These are phyloP conservation scores for Hymenoscyphus scutula DNA, from an alignment of 2,329 filamentous ascomycete species.

Conservation along the genomic window DNA sequence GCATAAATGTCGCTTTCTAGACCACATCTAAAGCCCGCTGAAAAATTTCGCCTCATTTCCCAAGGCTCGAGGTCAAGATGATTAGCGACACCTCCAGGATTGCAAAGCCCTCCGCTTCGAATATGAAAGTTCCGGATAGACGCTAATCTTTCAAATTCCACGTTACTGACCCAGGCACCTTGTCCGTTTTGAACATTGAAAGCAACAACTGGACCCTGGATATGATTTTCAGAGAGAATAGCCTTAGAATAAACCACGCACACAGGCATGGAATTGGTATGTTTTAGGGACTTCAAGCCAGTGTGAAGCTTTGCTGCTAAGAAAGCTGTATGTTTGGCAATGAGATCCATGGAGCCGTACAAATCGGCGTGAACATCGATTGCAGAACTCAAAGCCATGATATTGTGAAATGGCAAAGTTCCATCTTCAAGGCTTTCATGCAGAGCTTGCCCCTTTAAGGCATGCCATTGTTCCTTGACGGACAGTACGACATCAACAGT, in stretches of 20 bases:
- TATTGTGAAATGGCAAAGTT: conserved; percentile 85
- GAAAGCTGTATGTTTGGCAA: conserved; percentile 69
- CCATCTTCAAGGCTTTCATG: conserved; percentile 89
- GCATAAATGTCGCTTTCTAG: conserved; percentile 76
- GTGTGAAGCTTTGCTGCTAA: conserved; percentile 59
- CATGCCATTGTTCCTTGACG: conserved; percentile 79
- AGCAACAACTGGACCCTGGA: conserved; percentile 72
- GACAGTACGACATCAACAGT: conserved; percentile 88
- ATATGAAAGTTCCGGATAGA: conserved; percentile 77
- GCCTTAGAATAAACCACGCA: conserved; percentile 34
- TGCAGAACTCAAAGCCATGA: conserved; percentile 76
- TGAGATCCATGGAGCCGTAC: conserved; percentile 66
- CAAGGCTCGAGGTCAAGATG: conserved; percentile 71
- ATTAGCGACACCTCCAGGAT: conserved; percentile 79
- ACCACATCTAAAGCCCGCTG: conserved; percentile 80
- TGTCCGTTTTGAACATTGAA: conserved; percentile 74
- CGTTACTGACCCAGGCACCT: conserved; percentile 74
- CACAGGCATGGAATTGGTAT: conserved; percentile 55
- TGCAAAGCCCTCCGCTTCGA: conserved; percentile 86
- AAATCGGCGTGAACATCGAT: conserved; percentile 66
- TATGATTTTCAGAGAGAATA: conserved; percentile 38
- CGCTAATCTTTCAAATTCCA: conserved; percentile 85
- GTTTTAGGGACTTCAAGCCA: conserved; percentile 58
- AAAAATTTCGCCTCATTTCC: conserved; percentile 84
- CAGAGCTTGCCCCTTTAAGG: conserved; percentile 65